phyloP scores from a whole-genome alignment of 495 filamentous ascomycete genomes.

The Penicillium subrubescens region DNA sequence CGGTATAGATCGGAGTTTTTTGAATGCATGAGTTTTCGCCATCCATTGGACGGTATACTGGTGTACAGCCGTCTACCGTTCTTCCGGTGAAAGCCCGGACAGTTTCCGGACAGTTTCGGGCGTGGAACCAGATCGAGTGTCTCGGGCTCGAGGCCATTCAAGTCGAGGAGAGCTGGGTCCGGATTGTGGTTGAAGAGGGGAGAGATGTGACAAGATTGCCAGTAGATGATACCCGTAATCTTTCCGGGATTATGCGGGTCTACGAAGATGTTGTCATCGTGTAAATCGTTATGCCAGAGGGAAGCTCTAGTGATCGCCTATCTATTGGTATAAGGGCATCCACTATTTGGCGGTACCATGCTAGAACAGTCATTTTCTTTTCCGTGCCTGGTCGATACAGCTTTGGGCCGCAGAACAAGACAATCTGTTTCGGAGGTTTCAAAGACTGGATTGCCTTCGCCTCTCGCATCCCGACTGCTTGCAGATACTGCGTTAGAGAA shows the following conservation, averaged over 20 bases:
- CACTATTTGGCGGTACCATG: not conserved
- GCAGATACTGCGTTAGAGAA: not conserved
- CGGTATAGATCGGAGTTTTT: slow-evolving; percentile 23
- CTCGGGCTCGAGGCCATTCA: slow-evolving; percentile 35
- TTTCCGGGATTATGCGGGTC: slow-evolving; percentile 25
- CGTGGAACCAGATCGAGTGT: slow-evolving; percentile 27
- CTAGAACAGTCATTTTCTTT: not conserved
- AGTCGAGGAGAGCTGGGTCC: slow-evolving; percentile 35
- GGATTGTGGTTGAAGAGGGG: slow-evolving; percentile 40
- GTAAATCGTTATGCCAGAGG: not conserved
- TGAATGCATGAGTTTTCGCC: not conserved
- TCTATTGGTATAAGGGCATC: not conserved
- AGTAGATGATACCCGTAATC: slow-evolving; percentile 43
- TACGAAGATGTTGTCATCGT: not conserved
- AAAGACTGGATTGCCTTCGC: not conserved
- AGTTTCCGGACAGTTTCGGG: not conserved
- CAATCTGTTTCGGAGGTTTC: not conserved
- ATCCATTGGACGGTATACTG: not conserved
- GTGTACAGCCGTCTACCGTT: not conserved
- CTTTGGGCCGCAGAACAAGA: not conserved
- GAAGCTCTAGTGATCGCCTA: not conserved
- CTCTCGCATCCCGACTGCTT: not conserved
- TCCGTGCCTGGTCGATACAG: not conserved
- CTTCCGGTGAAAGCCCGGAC: not conserved
- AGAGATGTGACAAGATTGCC: slow-evolving; percentile 38